phyloP scores from a whole-genome alignment of 345 rosid genomes.

The Viola odorata region DNA sequence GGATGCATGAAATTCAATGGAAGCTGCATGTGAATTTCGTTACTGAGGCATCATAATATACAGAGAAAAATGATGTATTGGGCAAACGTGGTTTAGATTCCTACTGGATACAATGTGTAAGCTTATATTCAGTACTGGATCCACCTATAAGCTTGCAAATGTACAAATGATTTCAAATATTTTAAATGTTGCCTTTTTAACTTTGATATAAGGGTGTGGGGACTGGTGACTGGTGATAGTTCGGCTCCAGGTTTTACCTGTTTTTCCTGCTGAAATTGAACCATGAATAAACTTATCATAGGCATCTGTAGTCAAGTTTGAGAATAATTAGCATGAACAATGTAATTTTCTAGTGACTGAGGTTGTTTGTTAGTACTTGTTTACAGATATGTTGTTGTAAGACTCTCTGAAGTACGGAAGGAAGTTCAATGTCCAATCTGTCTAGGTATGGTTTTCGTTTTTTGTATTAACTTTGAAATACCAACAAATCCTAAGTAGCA shows the following conservation, averaged over 20 bases:
- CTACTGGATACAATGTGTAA: background rate
- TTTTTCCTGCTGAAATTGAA: background rate
- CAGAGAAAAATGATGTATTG: background rate
- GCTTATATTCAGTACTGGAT: background rate
- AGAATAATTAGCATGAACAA: background rate
- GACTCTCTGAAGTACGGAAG: conserved; percentile 54
- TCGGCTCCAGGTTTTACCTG: background rate
- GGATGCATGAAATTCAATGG: background rate
- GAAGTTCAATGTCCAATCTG: conserved; percentile 83
- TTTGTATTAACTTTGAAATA: conserved; percentile 7
- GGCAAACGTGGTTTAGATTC: background rate
- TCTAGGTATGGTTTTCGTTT: conserved; percentile 39
- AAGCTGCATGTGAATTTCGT: background rate
- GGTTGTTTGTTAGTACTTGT: background rate
- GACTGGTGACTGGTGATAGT: background rate
- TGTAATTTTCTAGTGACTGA: conserved; percentile 5
- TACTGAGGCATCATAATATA: background rate
- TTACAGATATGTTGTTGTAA: conserved; percentile 44
- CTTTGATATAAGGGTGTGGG: background rate
- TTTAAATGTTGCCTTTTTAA: background rate
- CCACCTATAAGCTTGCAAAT: background rate
- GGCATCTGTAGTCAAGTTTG: background rate
- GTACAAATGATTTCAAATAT: background rate
- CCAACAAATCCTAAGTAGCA: background rate
- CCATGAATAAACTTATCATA: background rate